These are phyloP conservation scores for Hypholoma fasciculare DNA, from an alignment of 768 basidiomycete genomes.

Conservation along the genomic window DNA sequence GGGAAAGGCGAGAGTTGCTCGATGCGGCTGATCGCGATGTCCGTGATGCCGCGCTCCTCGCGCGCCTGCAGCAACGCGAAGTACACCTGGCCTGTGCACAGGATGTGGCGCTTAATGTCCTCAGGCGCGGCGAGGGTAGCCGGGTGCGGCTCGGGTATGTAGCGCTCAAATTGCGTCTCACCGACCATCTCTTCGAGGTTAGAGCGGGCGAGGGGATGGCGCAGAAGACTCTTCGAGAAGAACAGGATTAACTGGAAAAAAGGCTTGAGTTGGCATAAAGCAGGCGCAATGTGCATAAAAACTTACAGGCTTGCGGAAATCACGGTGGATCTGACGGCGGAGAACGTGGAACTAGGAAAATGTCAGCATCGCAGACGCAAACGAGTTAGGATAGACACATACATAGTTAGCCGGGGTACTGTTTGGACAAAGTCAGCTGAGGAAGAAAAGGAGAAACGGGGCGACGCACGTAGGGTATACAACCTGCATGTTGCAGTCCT, in stretches of 20 bases:
- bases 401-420: conserved; percentile 96
- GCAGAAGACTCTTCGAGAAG: conserved; percentile 96
- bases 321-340: conserved; percentile 94
- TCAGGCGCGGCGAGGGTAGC: conserved; percentile 69
- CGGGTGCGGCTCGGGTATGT: conserved; percentile 84
- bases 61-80: conserved; percentile 86
- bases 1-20: conserved; percentile 98
- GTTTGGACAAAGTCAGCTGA: conserved; percentile 12
- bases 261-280: background rate
- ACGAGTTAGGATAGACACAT: conserved; percentile 19
- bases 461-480: conserved; percentile 88
- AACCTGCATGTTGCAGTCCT: conserved; percentile 99
- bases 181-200: conserved; percentile 84
- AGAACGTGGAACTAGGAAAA: conserved; percentile 84
- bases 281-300: background rate
- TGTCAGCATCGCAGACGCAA: background rate
- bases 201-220: conserved; percentile 91
- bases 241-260: conserved; percentile 75
- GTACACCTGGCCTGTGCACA: conserved; percentile 96
- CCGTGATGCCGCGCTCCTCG: conserved; percentile 86
- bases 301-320: conserved; percentile 93
- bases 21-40: conserved; percentile 90
- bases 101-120: conserved; percentile 87
- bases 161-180: conserved; percentile 91
- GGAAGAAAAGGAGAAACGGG: background rate